phyloP scores from a whole-genome alignment of 331 rosid species.

The Phaseolus coccineus region DNA sequence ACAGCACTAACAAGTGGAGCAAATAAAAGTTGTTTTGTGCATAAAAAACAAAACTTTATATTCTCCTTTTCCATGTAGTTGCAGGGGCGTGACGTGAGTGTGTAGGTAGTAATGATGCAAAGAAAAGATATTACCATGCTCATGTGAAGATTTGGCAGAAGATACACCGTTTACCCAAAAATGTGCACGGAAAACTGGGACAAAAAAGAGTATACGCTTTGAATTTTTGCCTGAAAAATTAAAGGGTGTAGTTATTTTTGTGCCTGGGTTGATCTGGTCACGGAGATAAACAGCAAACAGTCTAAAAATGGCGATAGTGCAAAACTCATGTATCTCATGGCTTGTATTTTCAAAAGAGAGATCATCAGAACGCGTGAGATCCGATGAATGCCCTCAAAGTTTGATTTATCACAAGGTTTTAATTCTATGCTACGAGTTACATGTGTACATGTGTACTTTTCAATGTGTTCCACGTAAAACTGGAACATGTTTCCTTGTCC shows the following conservation, averaged over 20 bases:
- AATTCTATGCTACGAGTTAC: background rate
- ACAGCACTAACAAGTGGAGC: background rate
- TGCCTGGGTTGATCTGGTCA: background rate
- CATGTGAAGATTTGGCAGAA: background rate
- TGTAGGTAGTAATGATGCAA: background rate
- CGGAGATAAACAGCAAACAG: background rate
- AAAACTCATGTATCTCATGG: conserved; percentile 37
- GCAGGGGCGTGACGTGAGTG: background rate
- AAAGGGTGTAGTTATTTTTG: background rate
- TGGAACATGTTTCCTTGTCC: conserved; percentile 19
- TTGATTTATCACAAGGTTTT: background rate
- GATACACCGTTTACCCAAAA: background rate
- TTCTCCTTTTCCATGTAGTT: background rate
- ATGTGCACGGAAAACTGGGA: background rate
- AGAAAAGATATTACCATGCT: background rate
- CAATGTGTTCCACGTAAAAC: conserved; percentile 42
- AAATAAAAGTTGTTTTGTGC: background rate
- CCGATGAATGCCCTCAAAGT: background rate
- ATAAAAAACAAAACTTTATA: too few species aligned
- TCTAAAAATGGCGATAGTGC: background rate
- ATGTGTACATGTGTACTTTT: conserved; percentile 28
- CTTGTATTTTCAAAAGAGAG: conserved; percentile 9
- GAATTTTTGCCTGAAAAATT: background rate
- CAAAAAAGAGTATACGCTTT: background rate
- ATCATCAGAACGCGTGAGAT: conserved; percentile 27